Base-by-base conservation (phyloP, 805 yeast species). In the Lipomyces lipofer region DNA sequence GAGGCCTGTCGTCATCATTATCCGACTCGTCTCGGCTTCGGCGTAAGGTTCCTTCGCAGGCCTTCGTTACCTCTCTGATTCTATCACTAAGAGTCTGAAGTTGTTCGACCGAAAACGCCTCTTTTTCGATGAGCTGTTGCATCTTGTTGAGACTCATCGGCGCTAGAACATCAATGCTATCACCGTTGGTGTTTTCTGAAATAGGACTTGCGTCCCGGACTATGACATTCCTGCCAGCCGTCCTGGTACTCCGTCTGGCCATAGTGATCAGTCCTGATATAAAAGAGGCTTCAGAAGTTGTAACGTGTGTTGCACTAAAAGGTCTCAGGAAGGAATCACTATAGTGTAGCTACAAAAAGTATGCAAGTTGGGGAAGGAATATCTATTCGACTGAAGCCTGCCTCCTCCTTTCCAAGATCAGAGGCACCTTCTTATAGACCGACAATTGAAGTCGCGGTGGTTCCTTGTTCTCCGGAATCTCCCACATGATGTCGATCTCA, bases 241-340 rank as follows among this genome's bases (percentile, higher is more conserved):
- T 17, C 39, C 39, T 35, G 39, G 4, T 96, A 88, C 39, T 35
- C 39, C 39, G 39, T 35, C 4, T 69, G n/a, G n/a, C n/a, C n/a
- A n/a, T n/a, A n/a, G n/a, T n/a, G n/a, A n/a, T n/a, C n/a, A n/a
- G n/a, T n/a, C n/a, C n/a, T n/a, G n/a, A n/a, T n/a, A n/a, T n/a
- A n/a, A n/a, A n/a, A n/a, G n/a, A n/a, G n/a, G n/a, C n/a, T n/a
- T n/a, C n/a, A n/a, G n/a, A n/a, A n/a, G n/a, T n/a, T n/a, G n/a
- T n/a, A n/a, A n/a, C n/a, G n/a, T n/a, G n/a, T n/a, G n/a, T n/a
- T n/a, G n/a, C n/a, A n/a, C n/a, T n/a, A n/a, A n/a, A n/a, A n/a
- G n/a, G n/a, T n/a, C n/a, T n/a, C n/a, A n/a, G n/a, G n/a, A n/a
- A n/a, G n/a, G n/a, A n/a, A n/a, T n/a, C n/a, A n/a, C n/a, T n/a